Base-by-base conservation (phyloP, 2,329 filamentous ascomycete species). In the Cordyceps tenuipes region DNA sequence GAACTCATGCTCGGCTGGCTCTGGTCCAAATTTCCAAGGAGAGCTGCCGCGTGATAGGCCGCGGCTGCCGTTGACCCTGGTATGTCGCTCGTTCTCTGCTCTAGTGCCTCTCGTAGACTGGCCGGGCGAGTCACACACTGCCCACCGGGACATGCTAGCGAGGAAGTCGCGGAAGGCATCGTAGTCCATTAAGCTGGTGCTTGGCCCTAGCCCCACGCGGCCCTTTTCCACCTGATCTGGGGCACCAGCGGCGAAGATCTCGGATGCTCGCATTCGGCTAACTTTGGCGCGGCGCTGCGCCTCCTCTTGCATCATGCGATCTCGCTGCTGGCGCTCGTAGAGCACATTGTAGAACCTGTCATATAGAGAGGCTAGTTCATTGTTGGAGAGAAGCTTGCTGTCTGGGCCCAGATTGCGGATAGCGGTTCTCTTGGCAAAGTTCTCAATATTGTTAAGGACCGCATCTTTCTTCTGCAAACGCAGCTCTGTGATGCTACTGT, bases 351-450 rank as follows among this genome's bases (percentile, higher is more conserved):
- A 97, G 73, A 97, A 99, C 47, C 90, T 85, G 72, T 99, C 94
- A 69, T 99, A 99, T 23, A 97, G 77, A 46, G 90, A 88, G 34
- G 91, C 90, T 4, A 99, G 81, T 69, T 99, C 94, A 54, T 93
- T 91, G 7, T 87, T 79, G 68, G 84, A 90, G 39, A 99, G 78
- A 57, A 92, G 84, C 75, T 97, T 99, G 78, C 92, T 97, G 66
- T 99, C 94, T 0, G 93, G 91, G 0, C 94, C 94, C 29, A 99
- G 82, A 68, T 99, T 99, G 41, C 94, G 84, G 63, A 99, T 96
- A 1, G 93, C 95, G 3, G 94, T 99, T 64, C 94, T 85, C 77
- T 97, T 99, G 57, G 94, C 91, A 69, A 99, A 99, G 67, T 85
- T 96, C 75, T 97, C 94, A 68, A 99, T 97, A 65, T 92, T 97